phyloP scores from a whole-genome alignment of 140 eudicot genomes.

The Oenanthe javanica region DNA sequence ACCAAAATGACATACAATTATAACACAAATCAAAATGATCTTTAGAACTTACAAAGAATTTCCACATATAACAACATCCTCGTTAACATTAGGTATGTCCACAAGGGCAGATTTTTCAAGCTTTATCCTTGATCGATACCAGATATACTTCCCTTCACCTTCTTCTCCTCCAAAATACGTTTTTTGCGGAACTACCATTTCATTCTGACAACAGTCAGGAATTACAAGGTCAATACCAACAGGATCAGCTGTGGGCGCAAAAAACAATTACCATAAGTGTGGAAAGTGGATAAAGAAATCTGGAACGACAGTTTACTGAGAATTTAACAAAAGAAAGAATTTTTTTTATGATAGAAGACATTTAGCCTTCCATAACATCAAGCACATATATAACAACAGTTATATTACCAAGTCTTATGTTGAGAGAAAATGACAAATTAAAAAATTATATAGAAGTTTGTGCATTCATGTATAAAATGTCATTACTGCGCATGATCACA shows the following conservation, averaged over 20 bases:
- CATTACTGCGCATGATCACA: neutral
- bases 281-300: conserved; percentile 1
- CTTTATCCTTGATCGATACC: conserved; percentile 64
- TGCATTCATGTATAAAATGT: neutral
- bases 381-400: neutral
- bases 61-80: conserved; percentile 45
- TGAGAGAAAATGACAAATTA: neutral
- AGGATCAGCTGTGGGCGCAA: conserved; percentile 53
- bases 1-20: neutral
- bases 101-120: conserved; percentile 39
- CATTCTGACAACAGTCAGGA: conserved; percentile 77
- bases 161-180: conserved; percentile 91
- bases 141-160: conserved; percentile 64
- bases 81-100: conserved; percentile 40
- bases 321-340: neutral
- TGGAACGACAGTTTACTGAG: neutral
- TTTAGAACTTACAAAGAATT: conserved; percentile 49
- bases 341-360: neutral
- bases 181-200: conserved; percentile 55
- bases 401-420: neutral
- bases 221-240: conserved; percentile 62
- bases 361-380: neutral
- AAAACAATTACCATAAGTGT: neutral
- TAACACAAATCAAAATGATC: neutral
- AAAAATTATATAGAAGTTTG: neutral